Percentiles rank a stretch among this genome's conserved stretches.
These are phyloP conservation scores for Taphrina flavorubra DNA, from an alignment of 1,139 yeast genomes.

Conservation along the genomic window DNA sequence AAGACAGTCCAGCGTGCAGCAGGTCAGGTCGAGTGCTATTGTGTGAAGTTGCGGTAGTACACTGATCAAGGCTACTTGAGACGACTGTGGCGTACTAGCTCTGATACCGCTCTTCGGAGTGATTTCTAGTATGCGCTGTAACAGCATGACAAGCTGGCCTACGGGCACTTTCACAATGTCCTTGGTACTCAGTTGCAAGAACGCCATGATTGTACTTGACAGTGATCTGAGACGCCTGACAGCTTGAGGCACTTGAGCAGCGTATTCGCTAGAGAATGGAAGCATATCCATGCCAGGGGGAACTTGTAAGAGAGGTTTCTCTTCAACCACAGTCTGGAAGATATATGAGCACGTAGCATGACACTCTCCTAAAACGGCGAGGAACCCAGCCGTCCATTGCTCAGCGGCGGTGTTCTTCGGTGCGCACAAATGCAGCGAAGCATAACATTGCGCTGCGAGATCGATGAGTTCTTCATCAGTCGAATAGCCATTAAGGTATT, in stretches of 20 bases:
- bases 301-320: conserved; percentile 14
- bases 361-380: conserved; percentile 29
- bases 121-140: conserved; percentile 20
- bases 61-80: conserved; percentile 29
- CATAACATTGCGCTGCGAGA: conserved; percentile 39
- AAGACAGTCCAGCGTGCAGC: conserved; percentile 4
- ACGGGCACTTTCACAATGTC: conserved; percentile 29
- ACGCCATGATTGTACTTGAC: conserved; percentile 10
- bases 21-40: neutral
- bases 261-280: conserved; percentile 20
- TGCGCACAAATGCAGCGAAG: conserved; percentile 38
- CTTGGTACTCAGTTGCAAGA: conserved; percentile 21
- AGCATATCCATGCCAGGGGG: conserved; percentile 34
- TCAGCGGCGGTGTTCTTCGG: conserved; percentile 39
- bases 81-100: conserved; percentile 28
- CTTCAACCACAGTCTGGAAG: conserved; percentile 37
- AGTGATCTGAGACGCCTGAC: conserved; percentile 16
- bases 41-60: conserved; percentile 21
- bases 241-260: conserved; percentile 26
- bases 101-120: conserved; percentile 21
- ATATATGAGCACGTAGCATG: conserved; percentile 37
- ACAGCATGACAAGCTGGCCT: conserved; percentile 14
- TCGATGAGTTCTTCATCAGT: conserved; percentile 23
- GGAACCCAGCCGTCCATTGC: conserved; percentile 36
- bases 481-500: conserved; percentile 26